Evolutionary conservation across 2,329 filamentous ascomycete species (phyloP).

Genomic region (Xylariaceae sp.): DNA sequence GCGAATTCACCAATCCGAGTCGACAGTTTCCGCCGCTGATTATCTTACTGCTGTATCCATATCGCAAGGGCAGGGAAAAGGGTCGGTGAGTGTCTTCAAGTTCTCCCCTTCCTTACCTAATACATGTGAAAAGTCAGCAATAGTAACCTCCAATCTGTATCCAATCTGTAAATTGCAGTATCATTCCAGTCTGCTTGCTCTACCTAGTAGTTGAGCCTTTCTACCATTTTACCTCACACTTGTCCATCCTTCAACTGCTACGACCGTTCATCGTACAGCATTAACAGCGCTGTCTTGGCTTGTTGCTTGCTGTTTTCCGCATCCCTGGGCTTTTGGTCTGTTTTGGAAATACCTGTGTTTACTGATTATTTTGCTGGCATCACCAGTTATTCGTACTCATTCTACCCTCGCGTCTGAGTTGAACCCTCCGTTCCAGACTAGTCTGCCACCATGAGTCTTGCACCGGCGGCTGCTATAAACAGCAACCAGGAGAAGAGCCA

Average conservation of each 20-base stretch:
- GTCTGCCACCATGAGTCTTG: constrained; percentile 40
- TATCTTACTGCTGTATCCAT: neutral
- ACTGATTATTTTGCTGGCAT: constrained; percentile 36
- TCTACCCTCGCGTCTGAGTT: constrained; percentile 12
- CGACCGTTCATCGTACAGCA: too few relatives aligned
- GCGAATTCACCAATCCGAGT: constrained; percentile 10
- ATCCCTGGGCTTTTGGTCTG: constrained; percentile 28
- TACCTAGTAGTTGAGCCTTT: neutral
- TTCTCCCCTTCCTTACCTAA: too few relatives aligned
- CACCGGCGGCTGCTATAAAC: constrained; percentile 42
- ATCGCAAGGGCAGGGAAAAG: neutral
- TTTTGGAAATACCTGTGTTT: constrained; percentile 32
- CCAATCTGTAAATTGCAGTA: neutral
- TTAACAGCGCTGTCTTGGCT: constrained; percentile 7
- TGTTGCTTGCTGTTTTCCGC: constrained; percentile 9
- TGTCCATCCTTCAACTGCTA: too few relatives aligned
- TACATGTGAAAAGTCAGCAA: too few relatives aligned
- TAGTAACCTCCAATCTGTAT: too few relatives aligned
- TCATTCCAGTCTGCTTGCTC: neutral
- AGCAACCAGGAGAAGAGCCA: constrained; percentile 34
- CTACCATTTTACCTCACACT: neutral
- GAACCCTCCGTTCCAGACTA: constrained; percentile 9
- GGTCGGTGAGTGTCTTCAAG: too few relatives aligned
- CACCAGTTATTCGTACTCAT: constrained; percentile 33
- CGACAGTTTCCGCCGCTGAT: neutral